Percentiles rank a stretch among this genome's conserved stretches.
Conservation (phyloP, 441 rosid genomes). For the Populus hybrid region DNA sequence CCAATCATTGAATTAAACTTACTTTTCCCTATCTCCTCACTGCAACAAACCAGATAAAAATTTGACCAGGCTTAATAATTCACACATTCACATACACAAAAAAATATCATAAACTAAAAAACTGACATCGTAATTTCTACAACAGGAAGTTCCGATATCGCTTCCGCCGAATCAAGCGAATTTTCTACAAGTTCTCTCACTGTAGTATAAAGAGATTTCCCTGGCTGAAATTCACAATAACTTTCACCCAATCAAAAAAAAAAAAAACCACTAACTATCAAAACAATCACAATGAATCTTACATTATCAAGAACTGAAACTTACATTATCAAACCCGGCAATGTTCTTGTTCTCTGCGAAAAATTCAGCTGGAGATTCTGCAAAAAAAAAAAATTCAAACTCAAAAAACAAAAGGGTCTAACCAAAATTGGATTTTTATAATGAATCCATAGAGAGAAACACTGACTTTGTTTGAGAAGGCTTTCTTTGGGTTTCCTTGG, state of each 20-base stretch:
- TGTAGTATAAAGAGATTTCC: slow-evolving; percentile 84
- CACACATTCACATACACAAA: not conserved
- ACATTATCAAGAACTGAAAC: slow-evolving; percentile 14
- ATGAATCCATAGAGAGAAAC: not conserved
- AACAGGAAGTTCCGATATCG: slow-evolving; percentile 87
- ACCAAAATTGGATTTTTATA: not conserved
- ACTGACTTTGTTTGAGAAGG: slow-evolving; percentile 84
- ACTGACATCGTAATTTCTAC: slow-evolving; percentile 82
- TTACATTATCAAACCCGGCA: slow-evolving; percentile 95
- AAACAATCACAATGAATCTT: not conserved
- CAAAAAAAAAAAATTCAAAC: slow-evolving; percentile 4
- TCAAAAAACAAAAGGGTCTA: not conserved
- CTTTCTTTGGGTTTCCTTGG: slow-evolving; percentile 62
- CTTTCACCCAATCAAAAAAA: not conserved
- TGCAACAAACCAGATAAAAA: slow-evolving; percentile 28
- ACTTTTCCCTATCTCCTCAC: slow-evolving; percentile 87
- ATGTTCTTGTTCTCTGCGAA: slow-evolving; percentile 99
- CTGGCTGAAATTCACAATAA: slow-evolving; percentile 56
- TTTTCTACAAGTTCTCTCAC: slow-evolving; percentile 96
- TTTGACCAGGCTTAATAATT: not conserved
- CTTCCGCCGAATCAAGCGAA: slow-evolving; percentile 92
- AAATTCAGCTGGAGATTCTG: slow-evolving; percentile 99
- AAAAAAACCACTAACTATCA: not conserved
- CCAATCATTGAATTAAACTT: slow-evolving; percentile 97
- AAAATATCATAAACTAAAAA: not conserved